These are phyloP conservation scores for Lonicera japonica DNA, from an alignment of 129 eudicot species.

Conservation along the genomic window DNA sequence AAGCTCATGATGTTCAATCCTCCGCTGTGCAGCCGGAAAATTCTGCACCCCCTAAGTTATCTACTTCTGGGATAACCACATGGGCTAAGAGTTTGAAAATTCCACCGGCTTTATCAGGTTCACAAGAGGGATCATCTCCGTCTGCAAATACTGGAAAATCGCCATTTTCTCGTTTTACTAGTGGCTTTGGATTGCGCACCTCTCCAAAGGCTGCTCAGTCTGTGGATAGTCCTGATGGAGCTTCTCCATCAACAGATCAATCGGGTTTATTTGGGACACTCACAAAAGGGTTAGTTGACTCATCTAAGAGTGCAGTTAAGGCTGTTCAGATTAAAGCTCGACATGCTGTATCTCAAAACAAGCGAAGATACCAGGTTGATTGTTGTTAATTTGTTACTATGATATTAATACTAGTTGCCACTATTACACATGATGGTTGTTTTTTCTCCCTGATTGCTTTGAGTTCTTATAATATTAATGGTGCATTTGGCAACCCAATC, in stretches of 20 bases:
- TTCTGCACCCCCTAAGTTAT: conserved; percentile 45
- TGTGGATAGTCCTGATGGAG: conserved; percentile 51
- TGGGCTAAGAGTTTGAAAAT: conserved; percentile 80
- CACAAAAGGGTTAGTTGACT: conserved; percentile 82
- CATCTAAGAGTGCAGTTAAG: conserved; percentile 89
- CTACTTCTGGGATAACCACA: conserved; percentile 63
- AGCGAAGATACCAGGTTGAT: conserved; percentile 85
- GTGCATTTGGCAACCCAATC: too few relatives aligned
- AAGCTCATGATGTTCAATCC: conserved; percentile 27
- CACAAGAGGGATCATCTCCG: conserved; percentile 53
- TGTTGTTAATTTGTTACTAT: not conserved
- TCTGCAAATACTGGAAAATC: conserved; percentile 41
- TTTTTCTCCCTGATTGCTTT: too few relatives aligned
- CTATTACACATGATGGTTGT: too few relatives aligned
- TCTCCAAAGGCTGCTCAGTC: conserved; percentile 62
- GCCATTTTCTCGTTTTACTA: conserved; percentile 62
- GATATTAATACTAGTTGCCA: too few relatives aligned
- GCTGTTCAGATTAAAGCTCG: conserved; percentile 94
- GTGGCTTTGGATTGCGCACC: conserved; percentile 55
- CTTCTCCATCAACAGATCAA: conserved; percentile 43
- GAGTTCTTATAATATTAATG: too few relatives aligned
- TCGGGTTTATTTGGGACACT: conserved; percentile 70
- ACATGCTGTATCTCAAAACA: conserved; percentile 91
- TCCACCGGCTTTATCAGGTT: conserved; percentile 45
- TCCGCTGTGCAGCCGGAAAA: conserved; percentile 27